Evolutionary conservation across 192 early-diverging fungal genomes (phyloP).

Genomic region (Oehlia diaphana): DNA sequence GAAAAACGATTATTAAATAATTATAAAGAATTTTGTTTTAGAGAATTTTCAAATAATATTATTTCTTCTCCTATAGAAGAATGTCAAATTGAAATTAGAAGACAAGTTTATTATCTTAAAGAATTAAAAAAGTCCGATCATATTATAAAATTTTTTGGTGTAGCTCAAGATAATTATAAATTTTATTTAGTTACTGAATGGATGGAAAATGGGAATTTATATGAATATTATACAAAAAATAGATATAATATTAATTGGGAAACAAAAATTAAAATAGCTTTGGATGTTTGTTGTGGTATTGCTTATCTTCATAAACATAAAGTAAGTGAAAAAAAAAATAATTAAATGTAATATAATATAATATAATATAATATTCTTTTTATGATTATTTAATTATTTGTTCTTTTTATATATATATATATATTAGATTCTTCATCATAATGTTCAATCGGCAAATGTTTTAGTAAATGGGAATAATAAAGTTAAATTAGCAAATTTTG

Average conservation of each 20-base stretch:
- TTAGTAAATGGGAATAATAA: not conserved
- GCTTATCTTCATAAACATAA: slow-evolving; percentile 33
- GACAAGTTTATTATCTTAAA: not conserved
- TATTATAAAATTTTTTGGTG: slow-evolving; percentile 15
- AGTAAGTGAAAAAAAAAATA: not conserved
- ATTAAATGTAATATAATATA: not conserved
- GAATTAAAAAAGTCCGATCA: slow-evolving; percentile 2
- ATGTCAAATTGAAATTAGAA: not conserved
- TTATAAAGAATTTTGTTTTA: too few species aligned
- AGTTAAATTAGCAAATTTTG: slow-evolving; percentile 13
- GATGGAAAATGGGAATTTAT: slow-evolving; percentile 38
- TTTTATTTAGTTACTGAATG: slow-evolving; percentile 42
- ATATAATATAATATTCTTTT: not conserved
- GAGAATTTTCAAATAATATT: too few species aligned
- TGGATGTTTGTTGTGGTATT: slow-evolving; percentile 39
- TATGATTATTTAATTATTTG: too few species aligned
- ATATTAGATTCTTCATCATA: slow-evolving; percentile 22
- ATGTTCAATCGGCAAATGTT: slow-evolving; percentile 6
- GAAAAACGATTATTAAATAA: too few species aligned
- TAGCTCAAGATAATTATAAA: slow-evolving; percentile 24
- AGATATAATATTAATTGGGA: not conserved
- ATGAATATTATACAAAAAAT: slow-evolving; percentile 38
- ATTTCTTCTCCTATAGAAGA: too few species aligned
- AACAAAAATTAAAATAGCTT: slow-evolving; percentile 37
- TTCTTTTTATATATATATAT: too few species aligned